phyloP scores from a whole-genome alignment of 495 filamentous ascomycete genomes.

The Cetradonia linearis region DNA sequence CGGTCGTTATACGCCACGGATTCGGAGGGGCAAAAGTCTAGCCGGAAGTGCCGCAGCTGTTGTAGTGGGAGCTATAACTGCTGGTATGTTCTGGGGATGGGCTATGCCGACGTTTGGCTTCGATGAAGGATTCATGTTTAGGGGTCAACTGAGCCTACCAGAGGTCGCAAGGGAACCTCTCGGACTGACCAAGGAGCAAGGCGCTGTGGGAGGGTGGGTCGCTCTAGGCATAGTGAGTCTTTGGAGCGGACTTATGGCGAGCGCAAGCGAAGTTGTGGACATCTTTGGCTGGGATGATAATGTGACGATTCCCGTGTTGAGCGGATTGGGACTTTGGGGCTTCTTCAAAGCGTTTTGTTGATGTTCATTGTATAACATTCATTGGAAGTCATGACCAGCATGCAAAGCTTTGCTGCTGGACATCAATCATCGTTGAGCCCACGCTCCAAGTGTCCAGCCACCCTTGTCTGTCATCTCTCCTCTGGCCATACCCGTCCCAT shows the following conservation, averaged over 20 bases:
- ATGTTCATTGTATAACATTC: not conserved
- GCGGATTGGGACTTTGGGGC: conserved; percentile 81
- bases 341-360: conserved; percentile 72
- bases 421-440: conserved; percentile 37
- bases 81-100: conserved; percentile 78
- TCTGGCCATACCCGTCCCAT: conserved; percentile 39
- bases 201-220: conserved; percentile 47
- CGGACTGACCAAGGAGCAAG: conserved; percentile 38
- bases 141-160: conserved; percentile 58
- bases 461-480: conserved; percentile 39
- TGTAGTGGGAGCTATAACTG: conserved; percentile 67
- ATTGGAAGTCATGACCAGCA: not conserved
- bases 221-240: conserved; percentile 81
- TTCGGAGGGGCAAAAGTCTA: conserved; percentile 80
- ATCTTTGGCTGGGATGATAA: conserved; percentile 94
- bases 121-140: conserved; percentile 70
- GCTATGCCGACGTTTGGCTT: conserved; percentile 60
- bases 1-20: conserved; percentile 73
- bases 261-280: conserved; percentile 82
- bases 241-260: conserved; percentile 76
- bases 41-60: conserved; percentile 81
- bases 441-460: conserved; percentile 72
- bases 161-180: conserved; percentile 39
- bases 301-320: conserved; percentile 86
- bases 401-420: not conserved